Percentiles rank a stretch among this genome's conserved stretches.
Conservation (phyloP, 108 stramenopile species). For the Pseudonitzschia multistriata region DNA sequence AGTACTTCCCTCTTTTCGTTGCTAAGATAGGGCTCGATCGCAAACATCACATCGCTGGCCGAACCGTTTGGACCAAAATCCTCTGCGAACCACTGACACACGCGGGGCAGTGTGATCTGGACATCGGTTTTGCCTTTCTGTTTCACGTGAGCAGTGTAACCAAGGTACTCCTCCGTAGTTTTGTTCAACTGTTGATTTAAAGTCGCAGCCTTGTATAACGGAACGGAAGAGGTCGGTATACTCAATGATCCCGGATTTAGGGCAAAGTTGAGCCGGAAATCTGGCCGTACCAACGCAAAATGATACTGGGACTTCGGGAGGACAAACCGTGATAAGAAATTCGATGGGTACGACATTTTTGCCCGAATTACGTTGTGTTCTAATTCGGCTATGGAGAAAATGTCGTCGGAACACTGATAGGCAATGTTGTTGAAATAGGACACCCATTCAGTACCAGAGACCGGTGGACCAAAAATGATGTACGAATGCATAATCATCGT, state of each 20-base stretch:
- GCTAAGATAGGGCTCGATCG: slow-evolving; percentile 28
- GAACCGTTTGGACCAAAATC: slow-evolving; percentile 43
- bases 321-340: slow-evolving; percentile 57
- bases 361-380: slow-evolving; percentile 74
- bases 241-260: slow-evolving; percentile 65
- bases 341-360: slow-evolving; percentile 56
- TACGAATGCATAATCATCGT: slow-evolving; percentile 69
- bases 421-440: slow-evolving; percentile 61
- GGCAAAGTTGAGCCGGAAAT: slow-evolving; percentile 69
- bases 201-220: slow-evolving; percentile 26
- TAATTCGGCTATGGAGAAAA: slow-evolving; percentile 71
- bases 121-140: slow-evolving; percentile 20
- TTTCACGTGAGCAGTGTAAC: slow-evolving; percentile 8
- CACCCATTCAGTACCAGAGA: slow-evolving; percentile 51
- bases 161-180: slow-evolving; percentile 23
- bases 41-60: slow-evolving; percentile 25
- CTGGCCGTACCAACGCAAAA: slow-evolving; percentile 45
- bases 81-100: slow-evolving; percentile 52
- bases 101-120: slow-evolving; percentile 31
- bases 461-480: slow-evolving; percentile 62
- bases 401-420: slow-evolving; percentile 67
- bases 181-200: slow-evolving; percentile 41
- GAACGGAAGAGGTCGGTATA: slow-evolving; percentile 41
- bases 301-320: slow-evolving; percentile 51
- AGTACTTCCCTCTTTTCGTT: slow-evolving; percentile 21